Conservation (phyloP, 106 monocot species). For the Dioscorea zingiberensis region DNA sequence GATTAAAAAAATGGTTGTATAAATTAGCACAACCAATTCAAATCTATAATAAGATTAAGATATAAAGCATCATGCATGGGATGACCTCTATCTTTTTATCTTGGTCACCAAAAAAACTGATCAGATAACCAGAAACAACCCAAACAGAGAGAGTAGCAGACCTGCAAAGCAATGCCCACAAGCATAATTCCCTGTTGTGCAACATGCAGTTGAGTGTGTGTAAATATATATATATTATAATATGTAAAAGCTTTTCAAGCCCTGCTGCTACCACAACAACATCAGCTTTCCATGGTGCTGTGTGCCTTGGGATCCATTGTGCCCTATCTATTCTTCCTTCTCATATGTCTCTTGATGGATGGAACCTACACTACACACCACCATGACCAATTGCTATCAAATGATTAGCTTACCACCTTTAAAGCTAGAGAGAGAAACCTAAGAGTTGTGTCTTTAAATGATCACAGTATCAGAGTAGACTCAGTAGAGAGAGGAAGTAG, state of each 20-base stretch:
- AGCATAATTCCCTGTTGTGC: neutral
- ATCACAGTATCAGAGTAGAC: too few species aligned
- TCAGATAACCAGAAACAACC: too few species aligned
- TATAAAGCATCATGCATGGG: too few species aligned
- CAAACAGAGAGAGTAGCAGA: too few species aligned
- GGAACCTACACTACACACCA: constrained; percentile 32
- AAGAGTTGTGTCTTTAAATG: too few species aligned
- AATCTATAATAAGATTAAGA: too few species aligned
- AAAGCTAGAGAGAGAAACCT: constrained; percentile 8
- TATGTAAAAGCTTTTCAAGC: neutral
- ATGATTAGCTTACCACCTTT: constrained; percentile 19
- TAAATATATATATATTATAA: too few species aligned
- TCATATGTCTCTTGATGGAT: constrained; percentile 22
- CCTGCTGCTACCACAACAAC: neutral
- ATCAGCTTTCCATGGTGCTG: neutral
- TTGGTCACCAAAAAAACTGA: too few species aligned
- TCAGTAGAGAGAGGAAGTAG: constrained; percentile 10
- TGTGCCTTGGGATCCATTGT: neutral
- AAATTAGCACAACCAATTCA: too few species aligned
- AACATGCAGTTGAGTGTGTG: neutral
- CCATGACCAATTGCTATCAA: constrained; percentile 37
- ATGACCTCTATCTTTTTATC: too few species aligned
- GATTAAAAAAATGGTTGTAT: too few species aligned
- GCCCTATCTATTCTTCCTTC: too few species aligned
- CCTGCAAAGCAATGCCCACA: neutral